Evolutionary conservation across 169 alveolate species (phyloP), one percentile per base, ranked within the genome.

Genomic region (Plasmodium vivax): DNA sequence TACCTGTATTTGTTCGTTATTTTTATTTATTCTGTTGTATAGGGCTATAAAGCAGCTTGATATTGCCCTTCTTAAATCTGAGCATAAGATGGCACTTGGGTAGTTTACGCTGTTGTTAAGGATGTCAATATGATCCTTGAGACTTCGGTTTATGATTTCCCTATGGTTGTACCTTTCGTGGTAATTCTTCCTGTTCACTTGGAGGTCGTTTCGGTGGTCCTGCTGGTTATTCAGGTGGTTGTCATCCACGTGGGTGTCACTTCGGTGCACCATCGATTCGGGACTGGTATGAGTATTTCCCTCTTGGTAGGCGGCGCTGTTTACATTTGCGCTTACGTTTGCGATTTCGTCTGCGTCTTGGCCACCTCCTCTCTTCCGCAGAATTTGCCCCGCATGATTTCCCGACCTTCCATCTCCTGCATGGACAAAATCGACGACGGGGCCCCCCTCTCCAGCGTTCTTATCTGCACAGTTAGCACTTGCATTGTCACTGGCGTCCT

Each of bases 31-130:
- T 34, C 94, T 77, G 82, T 88, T 88, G 73, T 88, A 77, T 5
- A 88, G 71, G 19, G 90, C 72, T 34, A 88, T 88, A 58, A 88
- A 71, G 51, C 94, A 88, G 32, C 83, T 88, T 23, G 94, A 88
- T 23, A 88, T 79, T 2, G 94, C 56, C 82, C 94, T 88, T 88
- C 94, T 88, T 80, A 88, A 79, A 88, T 79, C 83, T 36, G 94
- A 88, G 36, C 90, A 88, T 47, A 88, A 51, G 0, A 88, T 43
- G 51, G 77, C 71, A 62, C 90, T 77, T 34, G 54, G 47, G 41
- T 79, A 88, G 14, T 79, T 77, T 58, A 16, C 77, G 27, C n/a
- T n/a, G 32, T 62, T 77, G 36, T 88, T 88, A 1, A 88, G 82
- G 45, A 88, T 43, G 47, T 88, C 82, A 32, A 88, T 79, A 88